Conservation (phyloP, 1,139 yeast genomes). For the Magnusiomyces suaveolens region DNA sequence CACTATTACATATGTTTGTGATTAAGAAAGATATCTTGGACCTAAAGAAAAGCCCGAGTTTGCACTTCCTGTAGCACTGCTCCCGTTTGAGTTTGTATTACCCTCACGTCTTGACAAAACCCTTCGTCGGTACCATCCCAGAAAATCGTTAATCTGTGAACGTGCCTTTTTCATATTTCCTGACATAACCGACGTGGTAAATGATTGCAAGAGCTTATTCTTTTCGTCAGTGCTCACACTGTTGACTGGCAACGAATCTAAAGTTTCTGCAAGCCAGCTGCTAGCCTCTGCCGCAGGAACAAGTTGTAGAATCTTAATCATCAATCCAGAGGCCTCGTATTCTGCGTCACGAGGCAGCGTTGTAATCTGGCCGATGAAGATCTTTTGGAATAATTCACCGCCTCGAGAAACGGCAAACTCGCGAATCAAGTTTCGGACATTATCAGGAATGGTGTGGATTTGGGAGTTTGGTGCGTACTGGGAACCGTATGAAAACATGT, state of each 20-base stretch:
- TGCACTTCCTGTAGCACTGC: not conserved
- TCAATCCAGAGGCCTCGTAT: slow-evolving; percentile 66
- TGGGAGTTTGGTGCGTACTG: slow-evolving; percentile 71
- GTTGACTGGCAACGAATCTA: slow-evolving; percentile 45
- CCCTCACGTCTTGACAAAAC: not conserved
- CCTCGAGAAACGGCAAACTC: slow-evolving; percentile 45
- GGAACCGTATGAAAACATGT: slow-evolving; percentile 75
- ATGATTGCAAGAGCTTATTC: slow-evolving; percentile 46
- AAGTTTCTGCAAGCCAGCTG: slow-evolving; percentile 52
- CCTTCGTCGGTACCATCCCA: slow-evolving; percentile 73
- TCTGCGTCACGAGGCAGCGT: slow-evolving; percentile 63
- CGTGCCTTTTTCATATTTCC: slow-evolving; percentile 70
- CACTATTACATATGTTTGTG: no score
- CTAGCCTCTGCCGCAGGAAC: slow-evolving; percentile 38
- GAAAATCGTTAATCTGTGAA: slow-evolving; percentile 60
- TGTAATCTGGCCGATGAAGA: slow-evolving; percentile 60
- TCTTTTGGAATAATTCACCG: slow-evolving; percentile 42
- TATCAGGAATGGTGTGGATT: slow-evolving; percentile 44
- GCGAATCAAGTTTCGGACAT: slow-evolving; percentile 44
- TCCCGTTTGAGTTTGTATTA: not conserved
- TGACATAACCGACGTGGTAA: slow-evolving; percentile 52
- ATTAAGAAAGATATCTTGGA: no score
- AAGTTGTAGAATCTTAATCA: slow-evolving; percentile 56
- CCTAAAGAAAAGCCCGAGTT: not conserved
- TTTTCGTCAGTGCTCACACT: slow-evolving; percentile 61